Percentiles rank a stretch among this genome's conserved stretches.
Conservation (phyloP, 345 rosid genomes). For the Diplotaxis tenuifolia region DNA sequence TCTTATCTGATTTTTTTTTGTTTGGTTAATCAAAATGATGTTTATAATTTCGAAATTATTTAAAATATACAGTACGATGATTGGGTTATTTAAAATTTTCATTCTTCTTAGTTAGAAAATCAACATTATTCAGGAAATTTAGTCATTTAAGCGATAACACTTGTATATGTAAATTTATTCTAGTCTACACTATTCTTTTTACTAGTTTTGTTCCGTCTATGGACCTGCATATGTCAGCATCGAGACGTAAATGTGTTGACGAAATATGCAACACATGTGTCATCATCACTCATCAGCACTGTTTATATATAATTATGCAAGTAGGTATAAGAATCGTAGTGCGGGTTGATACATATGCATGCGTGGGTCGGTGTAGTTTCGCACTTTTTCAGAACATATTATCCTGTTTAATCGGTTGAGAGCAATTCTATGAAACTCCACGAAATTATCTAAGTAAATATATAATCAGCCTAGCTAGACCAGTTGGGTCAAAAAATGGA, state of each 20-base stretch:
- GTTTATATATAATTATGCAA: not conserved
- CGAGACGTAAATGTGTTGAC: not conserved
- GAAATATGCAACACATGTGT: not conserved
- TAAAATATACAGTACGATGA: not conserved
- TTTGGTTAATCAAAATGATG: not conserved
- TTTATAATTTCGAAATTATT: not conserved
- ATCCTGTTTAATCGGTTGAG: not conserved
- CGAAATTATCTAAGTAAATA: not conserved
- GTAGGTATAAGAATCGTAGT: constrained; percentile 3
- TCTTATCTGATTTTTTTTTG: not conserved
- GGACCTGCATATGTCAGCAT: constrained; percentile 7
- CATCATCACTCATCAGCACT: constrained; percentile 15
- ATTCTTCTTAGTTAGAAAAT: not conserved
- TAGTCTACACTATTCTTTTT: not conserved
- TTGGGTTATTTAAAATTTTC: not conserved
- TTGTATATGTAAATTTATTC: not conserved
- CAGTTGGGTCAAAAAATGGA: not conserved
- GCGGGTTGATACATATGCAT: constrained; percentile 5
- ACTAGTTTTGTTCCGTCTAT: not conserved
- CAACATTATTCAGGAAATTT: not conserved
- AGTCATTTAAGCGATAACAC: not conserved
- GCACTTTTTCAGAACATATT: not conserved
- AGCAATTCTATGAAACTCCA: not conserved
- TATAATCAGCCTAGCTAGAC: not conserved
- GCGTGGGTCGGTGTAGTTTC: constrained; percentile 24